phyloP scores from a whole-genome alignment of 331 rosid species.

The Rhamnella rubrinervis region DNA sequence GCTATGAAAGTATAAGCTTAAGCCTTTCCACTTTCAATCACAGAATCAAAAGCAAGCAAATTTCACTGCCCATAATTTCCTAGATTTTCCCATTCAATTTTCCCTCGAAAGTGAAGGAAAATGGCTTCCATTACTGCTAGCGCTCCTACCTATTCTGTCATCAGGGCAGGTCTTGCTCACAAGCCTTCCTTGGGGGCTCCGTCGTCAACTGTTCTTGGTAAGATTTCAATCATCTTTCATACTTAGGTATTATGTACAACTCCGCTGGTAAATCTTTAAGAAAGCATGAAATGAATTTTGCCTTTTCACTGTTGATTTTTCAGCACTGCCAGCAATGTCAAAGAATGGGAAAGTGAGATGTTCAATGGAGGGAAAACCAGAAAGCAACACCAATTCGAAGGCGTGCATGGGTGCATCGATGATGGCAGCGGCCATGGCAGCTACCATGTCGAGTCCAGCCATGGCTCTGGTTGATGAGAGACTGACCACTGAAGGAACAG shows the following conservation, averaged over 20 bases:
- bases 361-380: slow-evolving; percentile 55
- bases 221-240: not conserved
- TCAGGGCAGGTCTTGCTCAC: slow-evolving; percentile 51
- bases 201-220: slow-evolving; percentile 71
- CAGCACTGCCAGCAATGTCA: slow-evolving; percentile 63
- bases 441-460: slow-evolving; percentile 72
- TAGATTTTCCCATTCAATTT: not conserved
- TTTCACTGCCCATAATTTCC: slow-evolving; percentile 19
- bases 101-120: slow-evolving; percentile 4
- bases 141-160: slow-evolving; percentile 46
- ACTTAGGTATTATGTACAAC: not conserved
- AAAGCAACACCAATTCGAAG: slow-evolving; percentile 45
- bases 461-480: slow-evolving; percentile 96
- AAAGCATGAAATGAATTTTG: too few relatives aligned
- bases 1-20: slow-evolving; percentile 36
- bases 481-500: slow-evolving; percentile 91
- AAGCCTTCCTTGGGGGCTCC: slow-evolving; percentile 48
- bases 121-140: slow-evolving; percentile 84
- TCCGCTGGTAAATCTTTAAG: not conserved
- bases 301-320: not conserved
- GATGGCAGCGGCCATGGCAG: slow-evolving; percentile 46
- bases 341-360: slow-evolving; percentile 81
- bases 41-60: slow-evolving; percentile 2
- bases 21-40: not conserved
- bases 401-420: slow-evolving; percentile 66